Evolutionary conservation across 805 yeast genomes (phyloP).

Genomic region (Candida saitoana): DNA sequence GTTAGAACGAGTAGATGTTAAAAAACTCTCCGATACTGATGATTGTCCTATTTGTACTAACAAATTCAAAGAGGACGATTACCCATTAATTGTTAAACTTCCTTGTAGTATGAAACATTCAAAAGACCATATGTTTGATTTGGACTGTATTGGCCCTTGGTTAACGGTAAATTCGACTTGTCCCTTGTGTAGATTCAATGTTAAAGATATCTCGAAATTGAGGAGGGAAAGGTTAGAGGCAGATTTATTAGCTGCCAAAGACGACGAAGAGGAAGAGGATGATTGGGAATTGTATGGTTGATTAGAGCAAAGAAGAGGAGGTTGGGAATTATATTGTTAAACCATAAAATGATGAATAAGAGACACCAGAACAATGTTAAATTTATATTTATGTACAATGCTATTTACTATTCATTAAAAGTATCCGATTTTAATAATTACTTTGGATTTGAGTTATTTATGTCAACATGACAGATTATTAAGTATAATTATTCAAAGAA

Average conservation of each 20-base stretch:
- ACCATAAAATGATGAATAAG: too few species aligned
- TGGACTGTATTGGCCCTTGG: slow-evolving; percentile 93
- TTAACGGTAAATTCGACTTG: slow-evolving; percentile 68
- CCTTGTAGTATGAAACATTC: slow-evolving; percentile 47
- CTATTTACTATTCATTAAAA: too few species aligned
- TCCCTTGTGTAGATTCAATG: slow-evolving; percentile 80
- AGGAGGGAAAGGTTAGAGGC: slow-evolving; percentile 29
- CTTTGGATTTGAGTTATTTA: too few species aligned
- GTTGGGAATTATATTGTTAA: too few species aligned
- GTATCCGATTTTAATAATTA: too few species aligned
- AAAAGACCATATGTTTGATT: slow-evolving; percentile 68
- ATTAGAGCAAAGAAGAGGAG: too few species aligned
- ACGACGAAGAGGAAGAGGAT: slow-evolving; percentile 49
- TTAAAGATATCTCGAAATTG: slow-evolving; percentile 38
- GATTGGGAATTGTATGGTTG: slow-evolving; percentile 82
- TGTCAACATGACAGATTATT: too few species aligned
- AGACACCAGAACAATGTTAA: too few species aligned
- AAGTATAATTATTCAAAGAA: too few species aligned
- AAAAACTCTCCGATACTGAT: slow-evolving; percentile 35
- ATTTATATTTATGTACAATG: too few species aligned
- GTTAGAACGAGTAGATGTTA: slow-evolving; percentile 58
- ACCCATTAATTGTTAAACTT: slow-evolving; percentile 74
- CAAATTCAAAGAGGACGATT: slow-evolving; percentile 63
- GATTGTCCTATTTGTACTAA: slow-evolving; percentile 84
- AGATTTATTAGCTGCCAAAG: slow-evolving; percentile 34